A percentile compares a stretch with the other conserved stretches of the same genome.
Conservation (phyloP, 495 filamentous ascomycete species). For the Letharia columbiana region DNA sequence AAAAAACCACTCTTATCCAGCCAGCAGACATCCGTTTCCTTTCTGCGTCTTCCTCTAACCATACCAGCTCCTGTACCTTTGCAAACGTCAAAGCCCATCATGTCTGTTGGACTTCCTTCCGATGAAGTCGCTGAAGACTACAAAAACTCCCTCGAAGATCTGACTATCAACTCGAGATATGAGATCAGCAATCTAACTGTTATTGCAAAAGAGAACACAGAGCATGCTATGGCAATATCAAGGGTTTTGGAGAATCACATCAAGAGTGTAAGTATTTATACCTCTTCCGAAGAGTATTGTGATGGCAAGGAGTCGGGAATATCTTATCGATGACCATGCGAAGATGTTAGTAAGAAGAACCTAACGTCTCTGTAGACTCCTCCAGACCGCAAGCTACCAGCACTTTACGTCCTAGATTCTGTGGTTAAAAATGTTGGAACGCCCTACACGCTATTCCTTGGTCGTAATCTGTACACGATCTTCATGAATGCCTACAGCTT, state of each 20-base stretch:
- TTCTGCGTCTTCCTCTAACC: conserved; percentile 22
- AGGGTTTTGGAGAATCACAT: conserved; percentile 86
- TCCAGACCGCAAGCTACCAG: conserved; percentile 77
- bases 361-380: conserved; percentile 51
- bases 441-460: conserved; percentile 89
- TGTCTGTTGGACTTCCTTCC: conserved; percentile 64
- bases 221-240: conserved; percentile 86
- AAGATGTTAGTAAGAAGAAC: not conserved
- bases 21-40: conserved; percentile 17
- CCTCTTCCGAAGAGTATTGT: not conserved
- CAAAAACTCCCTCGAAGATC: conserved; percentile 81
- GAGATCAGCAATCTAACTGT: conserved; percentile 94
- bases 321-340: not conserved
- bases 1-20: conserved; percentile 16
- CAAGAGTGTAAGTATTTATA: conserved; percentile 61
- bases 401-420: conserved; percentile 96
- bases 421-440: conserved; percentile 98
- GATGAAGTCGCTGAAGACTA: conserved; percentile 94
- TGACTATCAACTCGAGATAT: conserved; percentile 77
- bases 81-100: conserved; percentile 38
- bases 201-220: conserved; percentile 93
- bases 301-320: not conserved
- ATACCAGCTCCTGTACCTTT: conserved; percentile 12
- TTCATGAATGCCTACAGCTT: conserved; percentile 94
- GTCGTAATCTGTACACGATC: conserved; percentile 79